phyloP scores from a whole-genome alignment of 1,284 basidiomycete species.

The Neonothopanus nambi region DNA sequence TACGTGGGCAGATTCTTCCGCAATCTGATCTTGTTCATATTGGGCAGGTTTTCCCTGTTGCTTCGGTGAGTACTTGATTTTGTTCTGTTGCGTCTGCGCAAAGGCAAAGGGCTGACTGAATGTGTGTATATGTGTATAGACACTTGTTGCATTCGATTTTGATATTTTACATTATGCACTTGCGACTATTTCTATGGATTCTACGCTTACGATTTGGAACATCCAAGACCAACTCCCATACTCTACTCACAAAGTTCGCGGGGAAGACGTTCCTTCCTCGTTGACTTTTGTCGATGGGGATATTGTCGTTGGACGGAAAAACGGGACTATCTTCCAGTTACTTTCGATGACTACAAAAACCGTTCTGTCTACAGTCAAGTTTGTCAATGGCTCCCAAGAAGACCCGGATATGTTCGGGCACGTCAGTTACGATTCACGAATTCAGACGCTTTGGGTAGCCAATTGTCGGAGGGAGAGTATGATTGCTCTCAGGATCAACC shows the following conservation, averaged over 20 bases:
- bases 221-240: slow-evolving; percentile 72
- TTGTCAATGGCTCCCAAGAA: slow-evolving; percentile 64
- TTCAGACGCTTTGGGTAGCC: slow-evolving; percentile 81
- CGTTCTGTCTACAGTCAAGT: slow-evolving; percentile 76
- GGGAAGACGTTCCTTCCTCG: slow-evolving; percentile 77
- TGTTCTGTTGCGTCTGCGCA: too few species aligned
- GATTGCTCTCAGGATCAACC: slow-evolving; percentile 72
- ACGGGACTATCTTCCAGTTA: slow-evolving; percentile 78
- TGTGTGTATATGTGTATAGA: slow-evolving; percentile 37
- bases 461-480: slow-evolving; percentile 83
- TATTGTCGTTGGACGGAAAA: slow-evolving; percentile 75
- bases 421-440: slow-evolving; percentile 75
- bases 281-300: slow-evolving; percentile 78
- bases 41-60: slow-evolving; percentile 61
- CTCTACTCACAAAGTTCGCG: slow-evolving; percentile 70
- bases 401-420: slow-evolving; percentile 85
- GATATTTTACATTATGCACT: slow-evolving; percentile 71
- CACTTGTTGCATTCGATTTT: slow-evolving; percentile 79
- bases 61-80: slow-evolving; percentile 57
- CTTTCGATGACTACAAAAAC: slow-evolving; percentile 67
- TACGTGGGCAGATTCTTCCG: slow-evolving; percentile 61
- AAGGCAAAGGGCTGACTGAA: too few species aligned
- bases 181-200: slow-evolving; percentile 80
- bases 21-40: slow-evolving; percentile 67
- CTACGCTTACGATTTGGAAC: slow-evolving; percentile 76